Conservation (phyloP, 1,139 yeast genomes). For the Scheffersomyces titani region DNA sequence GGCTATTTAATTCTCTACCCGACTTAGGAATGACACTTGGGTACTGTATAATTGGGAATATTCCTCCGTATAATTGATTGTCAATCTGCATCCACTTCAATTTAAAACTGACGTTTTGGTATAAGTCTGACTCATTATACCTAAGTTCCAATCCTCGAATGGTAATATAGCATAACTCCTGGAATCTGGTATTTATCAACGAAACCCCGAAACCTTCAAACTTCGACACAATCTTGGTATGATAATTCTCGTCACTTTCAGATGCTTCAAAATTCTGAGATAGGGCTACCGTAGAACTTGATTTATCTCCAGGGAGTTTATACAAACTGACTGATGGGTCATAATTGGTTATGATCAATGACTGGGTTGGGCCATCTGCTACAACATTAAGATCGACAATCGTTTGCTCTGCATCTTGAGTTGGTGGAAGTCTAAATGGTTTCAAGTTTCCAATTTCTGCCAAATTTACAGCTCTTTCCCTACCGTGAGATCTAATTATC, state of each 20-base stretch:
- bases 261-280: slow-evolving; percentile 58
- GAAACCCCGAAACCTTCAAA: slow-evolving; percentile 93
- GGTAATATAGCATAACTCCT: slow-evolving; percentile 82
- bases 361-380: slow-evolving; percentile 95
- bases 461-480: slow-evolving; percentile 77
- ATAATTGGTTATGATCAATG: slow-evolving; percentile 79
- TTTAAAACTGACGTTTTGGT: slow-evolving; percentile 77
- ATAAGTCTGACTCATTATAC: slow-evolving; percentile 81
- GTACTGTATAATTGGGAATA: slow-evolving; percentile 85
- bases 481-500: slow-evolving; percentile 67
- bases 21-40: slow-evolving; percentile 91
- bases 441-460: slow-evolving; percentile 91
- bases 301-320: slow-evolving; percentile 43
- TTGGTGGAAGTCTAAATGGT: slow-evolving; percentile 76
- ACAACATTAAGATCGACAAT: slow-evolving; percentile 87
- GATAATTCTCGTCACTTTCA: slow-evolving; percentile 69
- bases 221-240: slow-evolving; percentile 58
- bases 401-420: slow-evolving; percentile 40
- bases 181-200: slow-evolving; percentile 64
- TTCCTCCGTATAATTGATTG: slow-evolving; percentile 86
- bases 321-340: slow-evolving; percentile 78
- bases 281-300: slow-evolving; percentile 25
- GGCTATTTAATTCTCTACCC: slow-evolving; percentile 79
- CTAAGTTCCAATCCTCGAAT: slow-evolving; percentile 78
- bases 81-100: slow-evolving; percentile 95